Evolutionary conservation across 2,329 filamentous ascomycete genomes (phyloP).

Genomic region (Cercospora sp.): DNA sequence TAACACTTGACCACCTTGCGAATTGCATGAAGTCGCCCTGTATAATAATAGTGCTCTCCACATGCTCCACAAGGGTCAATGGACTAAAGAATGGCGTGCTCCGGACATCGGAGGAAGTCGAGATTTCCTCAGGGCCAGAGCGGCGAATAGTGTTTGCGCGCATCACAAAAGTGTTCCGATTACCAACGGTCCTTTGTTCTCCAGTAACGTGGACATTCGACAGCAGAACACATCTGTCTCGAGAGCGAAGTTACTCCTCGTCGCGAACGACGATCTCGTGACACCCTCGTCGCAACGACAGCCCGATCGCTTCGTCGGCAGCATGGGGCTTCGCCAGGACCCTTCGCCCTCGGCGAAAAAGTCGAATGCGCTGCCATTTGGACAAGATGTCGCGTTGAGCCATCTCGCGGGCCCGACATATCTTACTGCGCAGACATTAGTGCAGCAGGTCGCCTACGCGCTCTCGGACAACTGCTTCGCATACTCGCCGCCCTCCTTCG

Average conservation of each 20-base stretch:
- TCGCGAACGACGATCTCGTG: conserved; percentile 1
- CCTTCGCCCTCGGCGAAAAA: conserved; percentile 31
- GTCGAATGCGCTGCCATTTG: conserved; percentile 55
- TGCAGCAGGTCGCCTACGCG: conserved; percentile 94
- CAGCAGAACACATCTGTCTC: not conserved
- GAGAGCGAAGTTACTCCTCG: not conserved
- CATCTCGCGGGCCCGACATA: conserved; percentile 85
- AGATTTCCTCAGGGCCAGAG: conserved; percentile 1
- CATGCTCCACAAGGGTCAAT: not conserved
- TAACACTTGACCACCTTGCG: not conserved
- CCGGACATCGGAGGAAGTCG: conserved; percentile 1
- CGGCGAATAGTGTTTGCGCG: conserved; percentile 7
- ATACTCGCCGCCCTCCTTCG: conserved; percentile 91
- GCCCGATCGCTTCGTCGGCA: conserved; percentile 31
- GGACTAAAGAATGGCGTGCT: conserved; percentile 4
- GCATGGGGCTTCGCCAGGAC: conserved; percentile 34
- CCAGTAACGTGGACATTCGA: not conserved
- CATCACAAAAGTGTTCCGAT: not conserved
- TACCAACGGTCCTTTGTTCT: not conserved
- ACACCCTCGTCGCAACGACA: conserved; percentile 2
- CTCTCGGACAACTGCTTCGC: conserved; percentile 97
- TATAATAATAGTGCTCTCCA: not conserved
- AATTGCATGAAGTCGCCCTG: not conserved
- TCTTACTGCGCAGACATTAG: conserved; percentile 85
- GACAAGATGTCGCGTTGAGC: conserved; percentile 53